phyloP scores from a whole-genome alignment of 2,329 filamentous ascomycete genomes.

The Colletotrichum siamense region DNA sequence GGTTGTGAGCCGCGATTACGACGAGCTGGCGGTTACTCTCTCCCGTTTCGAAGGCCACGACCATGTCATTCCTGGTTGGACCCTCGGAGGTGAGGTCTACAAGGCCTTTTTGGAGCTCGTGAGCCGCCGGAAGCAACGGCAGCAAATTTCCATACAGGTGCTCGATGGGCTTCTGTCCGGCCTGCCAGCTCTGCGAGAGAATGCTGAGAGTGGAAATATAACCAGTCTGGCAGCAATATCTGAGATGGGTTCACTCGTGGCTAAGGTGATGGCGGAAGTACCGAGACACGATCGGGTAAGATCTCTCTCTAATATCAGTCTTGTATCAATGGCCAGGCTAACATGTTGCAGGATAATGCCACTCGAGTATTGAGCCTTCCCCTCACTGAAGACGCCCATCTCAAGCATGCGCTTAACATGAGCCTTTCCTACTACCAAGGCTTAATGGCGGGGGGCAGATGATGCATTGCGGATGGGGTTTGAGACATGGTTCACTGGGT shows the following conservation, averaged over 20 bases:
- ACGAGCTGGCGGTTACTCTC: constrained; percentile 71
- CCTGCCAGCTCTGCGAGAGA: constrained; percentile 59
- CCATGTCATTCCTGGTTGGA: constrained; percentile 73
- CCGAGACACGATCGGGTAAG: constrained; percentile 63
- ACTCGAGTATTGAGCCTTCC: constrained; percentile 63
- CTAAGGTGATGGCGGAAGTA: constrained; percentile 64
- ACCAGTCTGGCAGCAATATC: constrained; percentile 76
- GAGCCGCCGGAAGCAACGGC: constrained; percentile 42
- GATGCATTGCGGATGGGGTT: not conserved
- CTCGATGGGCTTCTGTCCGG: constrained; percentile 64
- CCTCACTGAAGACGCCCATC: constrained; percentile 74
- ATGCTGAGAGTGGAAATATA: constrained; percentile 37
- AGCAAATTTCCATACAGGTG: constrained; percentile 46
- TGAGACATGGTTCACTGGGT: not conserved
- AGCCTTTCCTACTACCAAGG: constrained; percentile 72
- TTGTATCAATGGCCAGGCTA: constrained; percentile 14
- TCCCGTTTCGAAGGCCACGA: constrained; percentile 71
- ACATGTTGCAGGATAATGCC: constrained; percentile 42
- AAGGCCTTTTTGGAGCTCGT: constrained; percentile 62
- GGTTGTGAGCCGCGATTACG: constrained; percentile 83
- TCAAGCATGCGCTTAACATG: constrained; percentile 73
- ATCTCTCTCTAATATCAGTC: constrained; percentile 2
- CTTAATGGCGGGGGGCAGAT: constrained; percentile 54
- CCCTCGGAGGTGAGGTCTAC: constrained; percentile 81
- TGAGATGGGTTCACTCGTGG: constrained; percentile 81